phyloP scores from a whole-genome alignment of 1,139 yeast species.

The Sugiyamaella castrensis region DNA sequence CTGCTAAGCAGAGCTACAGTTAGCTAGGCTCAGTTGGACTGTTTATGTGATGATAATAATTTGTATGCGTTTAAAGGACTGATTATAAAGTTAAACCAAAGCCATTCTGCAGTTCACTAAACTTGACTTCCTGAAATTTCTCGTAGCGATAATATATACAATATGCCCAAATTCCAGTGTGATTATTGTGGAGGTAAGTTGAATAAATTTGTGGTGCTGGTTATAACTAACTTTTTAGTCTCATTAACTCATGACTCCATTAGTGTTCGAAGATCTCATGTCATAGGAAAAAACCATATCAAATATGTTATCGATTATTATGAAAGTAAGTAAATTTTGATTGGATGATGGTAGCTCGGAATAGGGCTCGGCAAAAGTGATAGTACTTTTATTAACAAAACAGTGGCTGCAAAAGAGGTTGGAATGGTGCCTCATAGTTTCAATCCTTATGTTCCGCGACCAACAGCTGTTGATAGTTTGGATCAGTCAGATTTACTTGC shows the following conservation, averaged over 20 bases:
- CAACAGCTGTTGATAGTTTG: slow-evolving; percentile 12
- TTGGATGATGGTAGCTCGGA: not conserved
- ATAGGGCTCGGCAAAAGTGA: not conserved
- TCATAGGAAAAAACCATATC: slow-evolving; percentile 76
- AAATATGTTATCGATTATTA: slow-evolving; percentile 74
- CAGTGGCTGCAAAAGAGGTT: slow-evolving; percentile 29
- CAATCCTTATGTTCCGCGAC: slow-evolving; percentile 2
- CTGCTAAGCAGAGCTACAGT: too few relatives aligned
- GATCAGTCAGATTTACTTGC: slow-evolving; percentile 25
- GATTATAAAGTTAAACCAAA: too few relatives aligned
- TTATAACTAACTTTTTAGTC: slow-evolving; percentile 33
- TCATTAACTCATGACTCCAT: slow-evolving; percentile 85
- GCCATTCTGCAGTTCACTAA: too few relatives aligned
- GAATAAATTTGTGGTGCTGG: not conserved
- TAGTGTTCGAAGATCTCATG: slow-evolving; percentile 82
- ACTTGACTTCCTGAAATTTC: not conserved
- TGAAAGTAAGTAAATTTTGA: slow-evolving; percentile 40
- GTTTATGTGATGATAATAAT: too few relatives aligned
- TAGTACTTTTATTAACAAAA: slow-evolving; percentile 9
- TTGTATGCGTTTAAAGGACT: too few relatives aligned
- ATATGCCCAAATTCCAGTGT: slow-evolving; percentile 42
- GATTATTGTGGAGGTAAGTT: slow-evolving; percentile 69
- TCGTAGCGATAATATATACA: too few relatives aligned
- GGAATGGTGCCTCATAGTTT: slow-evolving; percentile 28
- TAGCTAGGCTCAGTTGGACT: too few relatives aligned